A percentile compares a stretch with the other conserved stretches of the same genome.
Conservation (phyloP, 2,329 filamentous ascomycete genomes). For the Leptodontidium sp. region DNA sequence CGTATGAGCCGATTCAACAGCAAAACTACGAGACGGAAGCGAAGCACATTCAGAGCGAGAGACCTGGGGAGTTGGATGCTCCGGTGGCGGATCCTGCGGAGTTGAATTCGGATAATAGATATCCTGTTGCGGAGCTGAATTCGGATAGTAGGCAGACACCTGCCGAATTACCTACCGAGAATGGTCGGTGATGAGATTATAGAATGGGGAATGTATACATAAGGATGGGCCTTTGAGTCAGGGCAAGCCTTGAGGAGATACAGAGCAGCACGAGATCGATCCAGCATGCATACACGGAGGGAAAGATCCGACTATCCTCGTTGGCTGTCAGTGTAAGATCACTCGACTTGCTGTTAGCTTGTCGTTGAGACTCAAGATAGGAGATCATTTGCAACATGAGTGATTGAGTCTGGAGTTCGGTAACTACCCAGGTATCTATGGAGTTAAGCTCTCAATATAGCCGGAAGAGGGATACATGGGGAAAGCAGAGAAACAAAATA, state of each 20-base stretch:
- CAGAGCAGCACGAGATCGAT: background rate
- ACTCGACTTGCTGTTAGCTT: no score
- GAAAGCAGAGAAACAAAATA: no score
- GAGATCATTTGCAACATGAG: no score
- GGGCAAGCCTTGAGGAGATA: background rate
- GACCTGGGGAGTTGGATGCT: background rate
- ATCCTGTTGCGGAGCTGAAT: background rate
- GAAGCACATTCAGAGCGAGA: background rate
- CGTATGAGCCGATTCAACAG: background rate
- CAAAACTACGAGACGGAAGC: background rate
- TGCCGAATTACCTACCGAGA: slow-evolving; percentile 10
- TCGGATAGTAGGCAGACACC: background rate
- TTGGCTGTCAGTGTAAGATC: no score
- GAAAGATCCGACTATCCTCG: no score
- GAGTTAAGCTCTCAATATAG: no score
- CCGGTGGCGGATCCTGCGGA: background rate
- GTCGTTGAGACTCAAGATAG: no score
- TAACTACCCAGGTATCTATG: no score
- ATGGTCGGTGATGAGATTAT: background rate
- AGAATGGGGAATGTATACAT: background rate
- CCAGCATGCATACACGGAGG: no score
- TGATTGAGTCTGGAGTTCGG: no score
- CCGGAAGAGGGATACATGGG: no score
- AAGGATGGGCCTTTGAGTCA: no score
- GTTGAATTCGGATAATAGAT: background rate